Conservation (phyloP, 805 yeast species). For the Yarrowia porcina region DNA sequence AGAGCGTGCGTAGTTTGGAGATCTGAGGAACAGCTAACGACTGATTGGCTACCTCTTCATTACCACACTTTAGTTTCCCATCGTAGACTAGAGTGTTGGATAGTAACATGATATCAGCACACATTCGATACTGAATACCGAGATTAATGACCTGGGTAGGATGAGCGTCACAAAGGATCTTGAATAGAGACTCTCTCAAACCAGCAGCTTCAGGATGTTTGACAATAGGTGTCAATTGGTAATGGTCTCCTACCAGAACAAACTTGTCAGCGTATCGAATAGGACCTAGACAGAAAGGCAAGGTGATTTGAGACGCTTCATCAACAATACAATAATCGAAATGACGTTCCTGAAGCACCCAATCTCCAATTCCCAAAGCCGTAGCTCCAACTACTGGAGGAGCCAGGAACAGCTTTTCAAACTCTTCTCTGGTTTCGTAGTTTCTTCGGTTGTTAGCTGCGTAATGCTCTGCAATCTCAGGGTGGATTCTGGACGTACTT, state of each 20-base stretch:
- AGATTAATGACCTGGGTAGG: slow-evolving; percentile 76
- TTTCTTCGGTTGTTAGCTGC: slow-evolving; percentile 37
- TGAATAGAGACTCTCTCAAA: slow-evolving; percentile 73
- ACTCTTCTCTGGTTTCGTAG: slow-evolving; percentile 46
- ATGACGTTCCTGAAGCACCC: slow-evolving; percentile 52
- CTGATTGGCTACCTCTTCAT: slow-evolving; percentile 58
- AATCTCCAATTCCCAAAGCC: slow-evolving; percentile 69
- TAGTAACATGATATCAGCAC: slow-evolving; percentile 77
- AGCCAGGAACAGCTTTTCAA: slow-evolving; percentile 46
- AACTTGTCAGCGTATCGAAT: slow-evolving; percentile 72
- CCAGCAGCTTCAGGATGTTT: slow-evolving; percentile 68
- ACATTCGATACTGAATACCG: slow-evolving; percentile 87
- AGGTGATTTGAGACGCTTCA: slow-evolving; percentile 92
- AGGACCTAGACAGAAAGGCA: slow-evolving; percentile 91
- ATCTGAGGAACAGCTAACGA: slow-evolving; percentile 47
- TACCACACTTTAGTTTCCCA: slow-evolving; percentile 75
- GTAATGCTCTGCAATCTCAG: slow-evolving; percentile 52
- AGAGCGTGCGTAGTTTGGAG: slow-evolving; percentile 12
- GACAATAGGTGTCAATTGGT: slow-evolving; percentile 87
- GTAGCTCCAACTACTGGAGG: slow-evolving; percentile 86
- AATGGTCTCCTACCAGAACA: slow-evolving; percentile 94
- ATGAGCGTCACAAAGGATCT: slow-evolving; percentile 62
- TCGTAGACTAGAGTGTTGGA: slow-evolving; percentile 78
- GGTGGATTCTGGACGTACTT: slow-evolving; percentile 53
- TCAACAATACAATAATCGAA: slow-evolving; percentile 95